Percentiles rank a stretch among this genome's conserved stretches.
These are phyloP conservation scores for Pythium brachiatum DNA, from an alignment of 352 stramenopile genomes.

Conservation along the genomic window DNA sequence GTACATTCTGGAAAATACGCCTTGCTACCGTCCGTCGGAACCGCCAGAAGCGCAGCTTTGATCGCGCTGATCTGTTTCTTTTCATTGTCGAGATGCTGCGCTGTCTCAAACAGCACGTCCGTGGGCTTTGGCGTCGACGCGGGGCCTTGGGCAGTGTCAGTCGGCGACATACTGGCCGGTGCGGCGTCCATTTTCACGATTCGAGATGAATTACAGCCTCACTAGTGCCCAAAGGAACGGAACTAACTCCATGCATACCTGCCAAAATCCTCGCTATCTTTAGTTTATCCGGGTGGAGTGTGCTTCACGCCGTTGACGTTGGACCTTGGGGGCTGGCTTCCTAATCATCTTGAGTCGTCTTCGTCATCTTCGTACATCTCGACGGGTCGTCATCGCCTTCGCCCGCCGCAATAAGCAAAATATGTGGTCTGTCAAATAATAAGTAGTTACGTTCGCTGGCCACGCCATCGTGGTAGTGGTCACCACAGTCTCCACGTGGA, in stretches of 20 bases:
- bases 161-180: neutral
- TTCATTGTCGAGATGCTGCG: constrained; percentile 14
- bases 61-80: constrained; percentile 20
- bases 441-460: constrained; percentile 12
- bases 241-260: neutral
- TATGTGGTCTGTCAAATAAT: constrained; percentile 12
- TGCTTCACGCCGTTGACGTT: too few species aligned
- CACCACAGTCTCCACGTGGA: constrained; percentile 26
- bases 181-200: neutral
- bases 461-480: constrained; percentile 1
- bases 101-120: constrained; percentile 18
- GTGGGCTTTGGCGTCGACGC: neutral
- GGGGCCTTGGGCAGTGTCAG: neutral
- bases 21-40: constrained; percentile 2
- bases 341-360: neutral
- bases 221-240: neutral
- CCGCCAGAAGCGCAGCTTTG: constrained; percentile 3
- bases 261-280: constrained; percentile 13
- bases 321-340: too few species aligned
- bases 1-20: constrained; percentile 34
- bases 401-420: constrained; percentile 5
- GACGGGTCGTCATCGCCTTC: neutral
- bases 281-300: neutral
- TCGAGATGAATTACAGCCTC: neutral
- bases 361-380: neutral